phyloP scores from a whole-genome alignment of 202 grass and related monocot genomes.

The Setaria viridis region DNA sequence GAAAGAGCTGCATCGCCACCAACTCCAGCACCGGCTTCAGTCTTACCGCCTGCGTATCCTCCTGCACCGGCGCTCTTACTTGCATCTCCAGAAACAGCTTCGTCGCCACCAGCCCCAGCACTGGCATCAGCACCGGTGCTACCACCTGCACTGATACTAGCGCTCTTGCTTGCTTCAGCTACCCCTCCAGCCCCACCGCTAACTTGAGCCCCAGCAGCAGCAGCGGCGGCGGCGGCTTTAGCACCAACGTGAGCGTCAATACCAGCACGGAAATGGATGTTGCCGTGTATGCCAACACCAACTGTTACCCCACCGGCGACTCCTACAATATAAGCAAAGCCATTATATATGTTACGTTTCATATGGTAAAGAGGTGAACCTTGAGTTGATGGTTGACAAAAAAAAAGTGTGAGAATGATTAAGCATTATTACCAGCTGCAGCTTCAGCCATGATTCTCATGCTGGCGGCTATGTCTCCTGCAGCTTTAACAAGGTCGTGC shows the following conservation, averaged over 20 bases:
- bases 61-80: not conserved
- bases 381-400: not conserved
- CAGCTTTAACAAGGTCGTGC: not conserved
- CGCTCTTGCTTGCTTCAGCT: constrained; percentile 16
- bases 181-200: not conserved
- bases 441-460: constrained; percentile 37
- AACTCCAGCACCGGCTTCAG: not conserved
- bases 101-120: not conserved
- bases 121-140: too few relatives aligned
- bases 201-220: not conserved
- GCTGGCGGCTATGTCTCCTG: constrained; percentile 33
- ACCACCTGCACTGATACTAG: not conserved
- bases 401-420: not conserved
- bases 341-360: not conserved
- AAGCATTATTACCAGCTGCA: constrained; percentile 35
- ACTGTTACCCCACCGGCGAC: constrained; percentile 25
- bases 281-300: constrained; percentile 20
- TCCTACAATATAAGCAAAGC: constrained; percentile 22
- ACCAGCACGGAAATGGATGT: constrained; percentile 22
- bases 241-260: not conserved
- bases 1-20: not conserved
- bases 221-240: not conserved
- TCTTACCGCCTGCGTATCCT: not conserved
- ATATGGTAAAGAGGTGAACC: not conserved
- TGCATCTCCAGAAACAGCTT: not conserved